These are phyloP conservation scores for Cladorrhinum sp. DNA, from an alignment of 2,329 filamentous ascomycete species.

Conservation along the genomic window DNA sequence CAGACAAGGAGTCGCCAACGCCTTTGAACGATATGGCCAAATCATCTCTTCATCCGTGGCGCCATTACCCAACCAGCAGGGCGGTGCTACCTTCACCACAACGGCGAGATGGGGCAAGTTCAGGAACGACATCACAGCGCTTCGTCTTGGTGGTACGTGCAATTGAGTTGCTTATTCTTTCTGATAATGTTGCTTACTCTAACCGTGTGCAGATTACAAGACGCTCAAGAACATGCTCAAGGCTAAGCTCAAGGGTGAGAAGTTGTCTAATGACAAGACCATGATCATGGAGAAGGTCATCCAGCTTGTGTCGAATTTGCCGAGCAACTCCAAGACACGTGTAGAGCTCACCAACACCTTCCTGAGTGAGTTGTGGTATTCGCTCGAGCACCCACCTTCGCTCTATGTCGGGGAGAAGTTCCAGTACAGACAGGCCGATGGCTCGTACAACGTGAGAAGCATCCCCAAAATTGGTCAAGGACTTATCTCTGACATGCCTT, in stretches of 20 bases:
- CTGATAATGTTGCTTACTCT: background rate
- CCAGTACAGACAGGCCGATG: conserved; percentile 66
- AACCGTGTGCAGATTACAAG: conserved; percentile 50
- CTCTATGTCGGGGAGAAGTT: conserved; percentile 61
- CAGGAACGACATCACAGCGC: conserved; percentile 54
- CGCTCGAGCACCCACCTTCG: conserved; percentile 68
- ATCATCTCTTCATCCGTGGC: conserved; percentile 49
- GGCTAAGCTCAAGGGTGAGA: conserved; percentile 59
- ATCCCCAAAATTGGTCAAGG: too few relatives aligned
- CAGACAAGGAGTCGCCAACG: conserved; percentile 34
- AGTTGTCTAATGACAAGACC: conserved; percentile 69
- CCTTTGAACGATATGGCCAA: conserved; percentile 36
- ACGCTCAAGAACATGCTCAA: conserved; percentile 61
- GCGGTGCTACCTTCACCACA: conserved; percentile 58
- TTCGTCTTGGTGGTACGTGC: conserved; percentile 46
- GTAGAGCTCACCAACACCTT: conserved; percentile 64
- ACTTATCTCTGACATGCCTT: background rate
- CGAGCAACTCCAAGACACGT: conserved; percentile 58
- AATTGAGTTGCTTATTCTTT: background rate
- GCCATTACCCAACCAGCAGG: conserved; percentile 62
- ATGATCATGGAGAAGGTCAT: conserved; percentile 75
- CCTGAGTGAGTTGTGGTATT: conserved; percentile 67
- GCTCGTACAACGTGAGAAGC: conserved; percentile 59
- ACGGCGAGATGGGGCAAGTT: conserved; percentile 50
- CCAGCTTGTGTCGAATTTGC: conserved; percentile 64